Evolutionary conservation across 78 protist species (phyloP).

Genomic region (Dictyostelium firmibasis): DNA sequence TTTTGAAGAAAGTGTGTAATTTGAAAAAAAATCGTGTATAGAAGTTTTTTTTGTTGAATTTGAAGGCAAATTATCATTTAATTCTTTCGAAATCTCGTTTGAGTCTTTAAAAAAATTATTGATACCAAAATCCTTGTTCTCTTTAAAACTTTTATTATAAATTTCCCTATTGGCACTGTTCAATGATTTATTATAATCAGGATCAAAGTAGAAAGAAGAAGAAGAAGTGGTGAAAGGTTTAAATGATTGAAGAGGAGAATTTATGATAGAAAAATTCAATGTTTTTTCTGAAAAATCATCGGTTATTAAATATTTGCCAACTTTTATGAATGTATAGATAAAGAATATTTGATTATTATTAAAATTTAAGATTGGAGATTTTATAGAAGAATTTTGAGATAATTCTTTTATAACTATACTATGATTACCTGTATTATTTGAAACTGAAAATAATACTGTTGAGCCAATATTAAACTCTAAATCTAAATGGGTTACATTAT

Average conservation of each 20-base stretch:
- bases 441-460: neutral
- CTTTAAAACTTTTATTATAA: too few relatives aligned
- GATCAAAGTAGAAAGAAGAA: neutral
- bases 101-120: neutral
- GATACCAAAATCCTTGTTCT: too few relatives aligned
- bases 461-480: neutral
- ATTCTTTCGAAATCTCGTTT: too few relatives aligned
- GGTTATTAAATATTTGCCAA: neutral
- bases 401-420: neutral
- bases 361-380: neutral
- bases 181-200: neutral
- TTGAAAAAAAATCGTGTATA: neutral
- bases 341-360: neutral
- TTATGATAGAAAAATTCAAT: neutral
- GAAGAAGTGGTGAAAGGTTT: neutral
- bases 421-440: conserved; percentile 4
- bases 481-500: neutral
- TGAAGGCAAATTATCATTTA: neutral
- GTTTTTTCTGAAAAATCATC: neutral
- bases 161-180: neutral
- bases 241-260: neutral
- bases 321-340: neutral
- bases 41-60: neutral
- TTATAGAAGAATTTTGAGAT: too few relatives aligned
- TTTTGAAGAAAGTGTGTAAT: neutral